Base-by-base conservation (phyloP, 2,329 filamentous ascomycete genomes). In the Xylariaceae sp. region DNA sequence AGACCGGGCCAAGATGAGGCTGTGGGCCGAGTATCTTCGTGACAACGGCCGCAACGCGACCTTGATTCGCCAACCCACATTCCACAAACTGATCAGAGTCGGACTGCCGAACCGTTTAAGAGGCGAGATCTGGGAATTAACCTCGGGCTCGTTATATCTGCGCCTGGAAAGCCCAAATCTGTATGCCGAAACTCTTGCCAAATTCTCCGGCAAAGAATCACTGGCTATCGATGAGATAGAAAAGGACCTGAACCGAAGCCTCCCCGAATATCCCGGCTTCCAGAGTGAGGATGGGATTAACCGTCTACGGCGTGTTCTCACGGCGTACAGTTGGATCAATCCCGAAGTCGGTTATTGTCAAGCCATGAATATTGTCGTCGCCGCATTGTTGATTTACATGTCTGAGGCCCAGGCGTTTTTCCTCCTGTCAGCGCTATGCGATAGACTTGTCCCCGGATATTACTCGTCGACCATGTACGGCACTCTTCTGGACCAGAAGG, bases 401-500 rank as follows among this genome's bases (percentile, higher is more conserved):
- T 96, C 89, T 7, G 92, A 98, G 61, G 63, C 83, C 0, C 92
- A 98, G 61, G 92, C 92, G 2, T 98, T 96, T 63, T 98, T 92
- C 59, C 70, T 95, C 6, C 75, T 98, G 27, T 94, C 88, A 2
- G 74, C 90, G 1, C 70, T 98, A 12, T 98, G 92, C 64, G 90
- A 96, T 57, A 81, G 90, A 29, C 70, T 98, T 2, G 75, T 96
- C 3, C 92, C 92, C 0, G 92, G 92, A 4, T 98, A 98, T 65
- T 98, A 98, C 60, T 96, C 90, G 5, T 93, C 84, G 13, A 98
- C 93, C 45, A 98, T 98, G 92, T 98, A 98, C 60, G 92, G 92
- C 47, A 98, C 92, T 1, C 70, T 98, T 5, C 73, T 98, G 24
- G 92, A 98, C 53, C 92, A 98, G 53, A 87, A 92, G 47, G 92